Evolutionary conservation across 768 basidiomycete species (phyloP).

Genomic region (Suillus paluster): DNA sequence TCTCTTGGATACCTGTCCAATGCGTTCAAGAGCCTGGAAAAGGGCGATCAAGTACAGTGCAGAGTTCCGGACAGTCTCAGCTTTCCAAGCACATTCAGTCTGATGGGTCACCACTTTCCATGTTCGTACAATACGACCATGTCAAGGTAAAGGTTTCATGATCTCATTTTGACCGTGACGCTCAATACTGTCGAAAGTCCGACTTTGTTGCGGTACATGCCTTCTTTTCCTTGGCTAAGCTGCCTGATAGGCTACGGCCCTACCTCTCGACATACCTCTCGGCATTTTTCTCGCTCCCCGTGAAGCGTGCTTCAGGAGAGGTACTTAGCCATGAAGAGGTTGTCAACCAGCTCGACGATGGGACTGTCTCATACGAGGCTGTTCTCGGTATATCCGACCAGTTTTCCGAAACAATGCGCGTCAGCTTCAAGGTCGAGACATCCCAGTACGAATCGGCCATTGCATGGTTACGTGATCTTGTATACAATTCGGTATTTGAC

Average conservation of each 20-base stretch:
- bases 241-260: constrained; percentile 81
- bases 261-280: constrained; percentile 79
- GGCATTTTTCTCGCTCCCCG: constrained; percentile 88
- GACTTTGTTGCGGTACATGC: constrained; percentile 88
- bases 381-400: constrained; percentile 62
- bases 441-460: constrained; percentile 80
- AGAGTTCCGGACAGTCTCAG: constrained; percentile 39
- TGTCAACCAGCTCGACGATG: constrained; percentile 85
- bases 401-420: constrained; percentile 77
- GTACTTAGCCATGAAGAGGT: constrained; percentile 86
- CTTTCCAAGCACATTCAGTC: constrained; percentile 66
- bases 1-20: constrained; percentile 88
- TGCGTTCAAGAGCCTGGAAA: constrained; percentile 65
- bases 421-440: constrained; percentile 86
- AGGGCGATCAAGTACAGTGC: constrained; percentile 42
- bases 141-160: constrained; percentile 63
- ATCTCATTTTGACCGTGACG: constrained; percentile 4
- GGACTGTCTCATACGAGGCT: constrained; percentile 86
- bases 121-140: constrained; percentile 94
- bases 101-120: constrained; percentile 74
- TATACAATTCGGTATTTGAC: constrained; percentile 78
- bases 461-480: constrained; percentile 82
- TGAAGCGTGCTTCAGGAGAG: constrained; percentile 71
- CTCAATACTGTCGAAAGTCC: constrained; percentile 57
- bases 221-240: constrained; percentile 72